These are phyloP conservation scores for Phytophthora vignae DNA, from an alignment of 352 stramenopile genomes.

Conservation along the genomic window DNA sequence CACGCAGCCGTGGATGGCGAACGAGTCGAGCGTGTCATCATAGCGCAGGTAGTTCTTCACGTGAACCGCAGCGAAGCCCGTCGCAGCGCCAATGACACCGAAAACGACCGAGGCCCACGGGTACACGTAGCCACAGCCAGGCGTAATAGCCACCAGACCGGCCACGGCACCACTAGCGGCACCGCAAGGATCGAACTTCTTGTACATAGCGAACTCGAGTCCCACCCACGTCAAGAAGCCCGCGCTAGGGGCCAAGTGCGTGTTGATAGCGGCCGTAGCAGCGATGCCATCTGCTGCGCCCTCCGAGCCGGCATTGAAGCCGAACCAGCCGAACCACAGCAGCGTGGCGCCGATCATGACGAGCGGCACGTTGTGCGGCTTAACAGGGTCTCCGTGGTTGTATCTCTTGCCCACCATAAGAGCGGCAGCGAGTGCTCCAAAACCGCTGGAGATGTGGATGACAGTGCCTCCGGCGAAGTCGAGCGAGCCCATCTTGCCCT, in stretches of 20 bases:
- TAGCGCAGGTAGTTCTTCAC: constrained; percentile 78
- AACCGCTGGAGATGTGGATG: constrained; percentile 85
- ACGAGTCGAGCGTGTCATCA: constrained; percentile 84
- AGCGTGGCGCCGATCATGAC: constrained; percentile 83
- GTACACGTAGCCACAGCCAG: constrained; percentile 74
- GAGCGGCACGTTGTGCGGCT: constrained; percentile 85
- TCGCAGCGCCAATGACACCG: constrained; percentile 63
- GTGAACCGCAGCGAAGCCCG: constrained; percentile 59
- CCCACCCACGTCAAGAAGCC: constrained; percentile 77
- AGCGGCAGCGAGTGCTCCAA: constrained; percentile 71
- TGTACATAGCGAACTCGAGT: constrained; percentile 61
- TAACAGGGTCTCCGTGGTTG: constrained; percentile 75
- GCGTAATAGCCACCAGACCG: constrained; percentile 74
- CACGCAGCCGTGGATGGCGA: constrained; percentile 74
- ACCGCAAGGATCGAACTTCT: constrained; percentile 71
- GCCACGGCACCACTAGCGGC: constrained; percentile 70
- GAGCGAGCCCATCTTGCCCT: constrained; percentile 70
- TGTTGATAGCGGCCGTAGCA: constrained; percentile 75
- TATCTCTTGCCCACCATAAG: constrained; percentile 76
- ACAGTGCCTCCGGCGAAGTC: constrained; percentile 88
- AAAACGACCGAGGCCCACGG: constrained; percentile 81
- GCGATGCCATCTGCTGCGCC: constrained; percentile 66
- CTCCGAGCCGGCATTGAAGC: constrained; percentile 80
- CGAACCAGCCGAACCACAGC: constrained; percentile 89
- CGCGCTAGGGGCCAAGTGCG: constrained; percentile 63